phyloP scores from a whole-genome alignment of 1,284 basidiomycete genomes.

The Polyporus tsugae region DNA sequence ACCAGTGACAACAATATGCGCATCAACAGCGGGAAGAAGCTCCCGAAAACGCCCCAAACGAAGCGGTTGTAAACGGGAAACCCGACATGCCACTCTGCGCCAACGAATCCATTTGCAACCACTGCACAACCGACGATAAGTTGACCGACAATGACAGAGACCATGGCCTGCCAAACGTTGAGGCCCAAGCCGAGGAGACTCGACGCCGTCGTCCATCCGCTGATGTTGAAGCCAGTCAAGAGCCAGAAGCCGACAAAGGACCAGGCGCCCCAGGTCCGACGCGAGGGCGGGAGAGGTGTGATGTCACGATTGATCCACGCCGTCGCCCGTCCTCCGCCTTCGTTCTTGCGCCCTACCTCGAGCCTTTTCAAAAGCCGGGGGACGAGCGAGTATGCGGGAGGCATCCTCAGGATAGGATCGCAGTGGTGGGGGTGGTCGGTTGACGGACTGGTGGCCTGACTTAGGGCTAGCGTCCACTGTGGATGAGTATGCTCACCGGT shows the following conservation, averaged over 20 bases:
- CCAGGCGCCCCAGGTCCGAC: constrained; percentile 35
- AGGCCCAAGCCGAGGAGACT: constrained; percentile 34
- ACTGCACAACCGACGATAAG: constrained; percentile 29
- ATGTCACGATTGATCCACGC: constrained; percentile 38
- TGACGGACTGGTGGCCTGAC: background rate
- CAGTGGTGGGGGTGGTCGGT: background rate
- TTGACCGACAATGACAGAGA: constrained; percentile 33
- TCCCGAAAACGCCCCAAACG: constrained; percentile 34
- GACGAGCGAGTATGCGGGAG: background rate
- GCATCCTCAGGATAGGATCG: background rate
- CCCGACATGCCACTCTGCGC: constrained; percentile 36
- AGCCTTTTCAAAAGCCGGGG: constrained; percentile 24
- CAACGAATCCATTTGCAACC: constrained; percentile 30
- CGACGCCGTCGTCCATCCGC: constrained; percentile 34
- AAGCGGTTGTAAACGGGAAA: constrained; percentile 36
- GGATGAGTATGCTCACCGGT: background rate
- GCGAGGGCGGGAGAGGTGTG: constrained; percentile 33
- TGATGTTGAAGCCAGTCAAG: constrained; percentile 35
- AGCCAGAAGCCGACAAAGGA: constrained; percentile 37
- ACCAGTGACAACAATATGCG: constrained; percentile 35
- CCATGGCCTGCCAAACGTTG: constrained; percentile 35
- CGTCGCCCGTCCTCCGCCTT: constrained; percentile 21
- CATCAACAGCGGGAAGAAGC: constrained; percentile 37
- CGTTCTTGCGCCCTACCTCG: constrained; percentile 28
- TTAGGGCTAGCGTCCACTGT: background rate